These are phyloP conservation scores for Fistulifera pelliculosa DNA, from an alignment of 108 stramenopile species.

Conservation along the genomic window DNA sequence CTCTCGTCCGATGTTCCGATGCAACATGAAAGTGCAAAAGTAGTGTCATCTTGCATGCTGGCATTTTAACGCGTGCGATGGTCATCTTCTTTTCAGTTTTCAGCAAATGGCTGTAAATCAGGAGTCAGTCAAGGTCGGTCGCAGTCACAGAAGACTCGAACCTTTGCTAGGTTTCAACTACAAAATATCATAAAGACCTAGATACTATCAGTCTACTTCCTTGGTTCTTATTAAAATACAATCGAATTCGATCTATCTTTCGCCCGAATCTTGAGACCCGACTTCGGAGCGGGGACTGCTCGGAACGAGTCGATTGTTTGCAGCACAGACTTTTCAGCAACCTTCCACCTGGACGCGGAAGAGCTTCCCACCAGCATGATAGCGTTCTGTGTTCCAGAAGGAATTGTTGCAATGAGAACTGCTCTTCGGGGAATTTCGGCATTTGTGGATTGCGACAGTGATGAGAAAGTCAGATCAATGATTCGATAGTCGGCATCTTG, in stretches of 20 bases:
- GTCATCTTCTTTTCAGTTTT: too few relatives aligned
- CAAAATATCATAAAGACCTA: too few relatives aligned
- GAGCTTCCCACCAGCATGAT: slow-evolving; percentile 49
- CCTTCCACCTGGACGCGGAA: slow-evolving; percentile 44
- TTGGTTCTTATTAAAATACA: too few relatives aligned
- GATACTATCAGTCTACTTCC: too few relatives aligned
- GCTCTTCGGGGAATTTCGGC: slow-evolving; percentile 58
- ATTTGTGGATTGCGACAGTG: slow-evolving; percentile 48
- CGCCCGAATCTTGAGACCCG: slow-evolving; percentile 21
- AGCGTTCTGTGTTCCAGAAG: slow-evolving; percentile 34
- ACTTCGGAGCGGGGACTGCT: slow-evolving; percentile 19
- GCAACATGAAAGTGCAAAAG: too few relatives aligned
- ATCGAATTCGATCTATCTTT: slow-evolving; percentile 14
- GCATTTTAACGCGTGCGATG: too few relatives aligned
- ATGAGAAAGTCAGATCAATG: slow-evolving; percentile 41
- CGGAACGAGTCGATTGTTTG: slow-evolving; percentile 32
- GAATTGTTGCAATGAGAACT: slow-evolving; percentile 39
- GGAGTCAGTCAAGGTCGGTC: too few relatives aligned
- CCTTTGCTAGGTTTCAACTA: too few relatives aligned
- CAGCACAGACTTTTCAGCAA: slow-evolving; percentile 24
- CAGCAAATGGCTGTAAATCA: too few relatives aligned
- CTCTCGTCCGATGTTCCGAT: too few relatives aligned
- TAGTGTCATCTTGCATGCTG: too few relatives aligned
- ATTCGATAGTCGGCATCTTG: slow-evolving; percentile 24
- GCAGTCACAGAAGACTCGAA: too few relatives aligned